Base-by-base conservation (phyloP, 495 filamentous ascomycete genomes). In the Astrothelium subdiscretum region DNA sequence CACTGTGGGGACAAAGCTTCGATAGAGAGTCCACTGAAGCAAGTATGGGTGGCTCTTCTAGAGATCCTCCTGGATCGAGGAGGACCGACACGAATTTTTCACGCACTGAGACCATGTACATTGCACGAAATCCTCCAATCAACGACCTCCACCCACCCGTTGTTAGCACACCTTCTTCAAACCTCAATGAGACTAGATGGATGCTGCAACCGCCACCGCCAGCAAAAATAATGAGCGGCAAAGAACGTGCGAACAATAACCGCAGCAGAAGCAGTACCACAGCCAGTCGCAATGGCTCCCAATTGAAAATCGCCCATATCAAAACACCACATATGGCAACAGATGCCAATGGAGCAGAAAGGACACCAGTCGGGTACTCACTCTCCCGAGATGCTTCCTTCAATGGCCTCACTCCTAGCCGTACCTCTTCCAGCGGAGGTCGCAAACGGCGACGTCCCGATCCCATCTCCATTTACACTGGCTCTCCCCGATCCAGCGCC, bases 181-280 rank as follows among this genome's bases (percentile, higher is more conserved):
- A 85, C 69, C 80, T 78, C 58, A 54, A 54, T 29, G 48, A 54
- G 48, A 83, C 83, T 27, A 59, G 52, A 20, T 96, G 91, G 91
- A 94, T 96, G 90, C 76, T 95, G 32, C 88, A 92, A 72, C 91
- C 91, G 2, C 90, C 90, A 2, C 91, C 91, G 40, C 81, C 81
- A 58, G 89, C 91, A 20, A 87, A 83, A 67, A 76, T 96, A 57
- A 96, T 96, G 91, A 87, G 85, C 66, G 90, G 90, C 63, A 92
- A 91, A 70, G 81, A 81, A 61, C 74, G 74, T 31, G 78, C 84
- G 18, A 85, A 77, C 64, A 72, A 76, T 48, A 83, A 79, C 61
- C 73, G 69, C 1, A 82, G 77, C 57, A 71, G 73, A 44, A 73
- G 70, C 32, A 78, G 75, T 64, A 77, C 31, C 61, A 68, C 64